phyloP scores from a whole-genome alignment of 768 basidiomycete species.

The Leccinellum luteum region DNA sequence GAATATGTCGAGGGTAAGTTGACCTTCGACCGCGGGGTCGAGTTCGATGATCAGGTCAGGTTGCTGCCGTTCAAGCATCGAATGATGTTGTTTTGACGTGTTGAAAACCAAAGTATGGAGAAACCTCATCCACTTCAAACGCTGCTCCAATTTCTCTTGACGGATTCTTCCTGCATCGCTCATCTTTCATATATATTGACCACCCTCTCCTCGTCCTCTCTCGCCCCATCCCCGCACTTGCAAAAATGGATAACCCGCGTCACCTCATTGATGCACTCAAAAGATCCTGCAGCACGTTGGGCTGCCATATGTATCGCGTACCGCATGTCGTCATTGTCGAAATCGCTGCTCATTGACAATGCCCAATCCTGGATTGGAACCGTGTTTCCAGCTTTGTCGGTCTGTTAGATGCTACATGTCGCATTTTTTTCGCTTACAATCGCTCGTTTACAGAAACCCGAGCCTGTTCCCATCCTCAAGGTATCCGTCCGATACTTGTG shows the following conservation, averaged over 20 bases:
- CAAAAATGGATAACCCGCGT: slow-evolving; percentile 77
- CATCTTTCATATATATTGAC: slow-evolving; percentile 61
- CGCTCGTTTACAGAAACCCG: slow-evolving; percentile 55
- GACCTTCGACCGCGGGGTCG: slow-evolving; percentile 53
- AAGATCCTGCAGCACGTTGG: slow-evolving; percentile 76
- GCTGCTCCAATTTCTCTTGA: slow-evolving; percentile 66
- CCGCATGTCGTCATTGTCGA: slow-evolving; percentile 59
- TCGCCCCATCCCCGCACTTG: slow-evolving; percentile 62
- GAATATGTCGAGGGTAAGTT: slow-evolving; percentile 52
- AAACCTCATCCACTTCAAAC: slow-evolving; percentile 53
- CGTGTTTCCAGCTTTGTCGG: slow-evolving; percentile 64
- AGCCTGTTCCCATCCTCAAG: slow-evolving; percentile 56
- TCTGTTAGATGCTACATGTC: slow-evolving; percentile 42
- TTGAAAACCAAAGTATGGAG: slow-evolving; percentile 43
- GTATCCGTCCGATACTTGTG: slow-evolving; percentile 64
- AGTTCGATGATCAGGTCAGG: slow-evolving; percentile 30
- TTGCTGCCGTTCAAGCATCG: slow-evolving; percentile 19
- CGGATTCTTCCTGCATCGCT: slow-evolving; percentile 58
- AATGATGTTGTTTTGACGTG: slow-evolving; percentile 28
- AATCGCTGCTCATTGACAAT: slow-evolving; percentile 59
- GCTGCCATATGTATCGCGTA: slow-evolving; percentile 74
- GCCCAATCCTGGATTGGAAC: slow-evolving; percentile 72
- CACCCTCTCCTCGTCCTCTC: slow-evolving; percentile 48
- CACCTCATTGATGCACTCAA: slow-evolving; percentile 72
- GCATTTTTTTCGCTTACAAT: slow-evolving; percentile 12